A percentile compares a stretch with the other conserved stretches of the same genome.
Conservation (phyloP, 2,329 filamentous ascomycete genomes). For the Blastomyces silverae region DNA sequence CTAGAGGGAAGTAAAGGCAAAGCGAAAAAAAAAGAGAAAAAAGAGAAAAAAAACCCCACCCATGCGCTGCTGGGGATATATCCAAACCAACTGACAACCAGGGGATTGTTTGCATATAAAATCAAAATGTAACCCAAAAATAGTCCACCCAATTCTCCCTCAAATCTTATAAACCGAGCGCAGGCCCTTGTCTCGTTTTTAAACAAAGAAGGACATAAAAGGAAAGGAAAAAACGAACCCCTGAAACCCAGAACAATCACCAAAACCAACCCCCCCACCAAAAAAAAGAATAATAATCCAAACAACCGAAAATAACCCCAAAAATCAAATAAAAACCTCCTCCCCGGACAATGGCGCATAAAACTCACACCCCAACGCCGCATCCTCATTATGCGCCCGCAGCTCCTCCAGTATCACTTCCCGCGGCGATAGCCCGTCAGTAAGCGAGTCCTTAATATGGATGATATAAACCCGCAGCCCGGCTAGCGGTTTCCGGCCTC, state of each 20-base stretch:
- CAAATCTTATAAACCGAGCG: no score
- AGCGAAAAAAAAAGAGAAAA: neutral
- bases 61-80: neutral
- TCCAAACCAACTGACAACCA: no score
- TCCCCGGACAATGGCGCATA: slow-evolving; percentile 62
- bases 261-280: no score
- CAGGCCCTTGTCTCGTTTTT: no score
- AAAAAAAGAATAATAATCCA: neutral
- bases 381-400: slow-evolving; percentile 56
- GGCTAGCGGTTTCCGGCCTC: slow-evolving; percentile 47
- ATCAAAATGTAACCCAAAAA: no score
- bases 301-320: neutral
- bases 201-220: no score
- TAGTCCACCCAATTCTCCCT: no score
- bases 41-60: no score
- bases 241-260: no score
- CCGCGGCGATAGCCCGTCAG: slow-evolving; percentile 59
- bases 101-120: no score
- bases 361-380: slow-evolving; percentile 71
- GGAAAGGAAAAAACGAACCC: no score
- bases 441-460: slow-evolving; percentile 81
- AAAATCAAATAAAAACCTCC: slow-evolving; percentile 39
- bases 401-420: slow-evolving; percentile 67
- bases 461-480: slow-evolving; percentile 81
- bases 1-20: neutral